Evolutionary conservation across 163 green algal species (phyloP).

Genomic region (Coccomyxa subellipsoidea): DNA sequence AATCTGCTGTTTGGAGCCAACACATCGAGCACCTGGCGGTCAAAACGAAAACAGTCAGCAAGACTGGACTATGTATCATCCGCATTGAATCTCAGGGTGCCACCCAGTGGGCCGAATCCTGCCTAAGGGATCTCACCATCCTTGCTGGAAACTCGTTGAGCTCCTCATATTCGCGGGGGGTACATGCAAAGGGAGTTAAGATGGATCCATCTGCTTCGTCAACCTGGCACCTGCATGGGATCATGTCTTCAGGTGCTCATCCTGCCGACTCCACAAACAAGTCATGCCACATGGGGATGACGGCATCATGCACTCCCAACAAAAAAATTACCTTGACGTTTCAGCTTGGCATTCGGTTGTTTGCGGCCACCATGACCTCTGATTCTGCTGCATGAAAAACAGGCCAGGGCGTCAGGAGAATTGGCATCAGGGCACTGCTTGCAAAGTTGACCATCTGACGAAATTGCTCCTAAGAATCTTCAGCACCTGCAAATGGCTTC

Average conservation of each 20-base stretch:
- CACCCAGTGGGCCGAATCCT: background rate
- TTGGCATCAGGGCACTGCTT: too few species aligned
- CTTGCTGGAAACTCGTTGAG: background rate
- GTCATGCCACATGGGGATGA: background rate
- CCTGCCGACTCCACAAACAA: background rate
- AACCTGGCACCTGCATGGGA: background rate
- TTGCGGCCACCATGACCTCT: background rate
- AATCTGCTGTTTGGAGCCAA: background rate
- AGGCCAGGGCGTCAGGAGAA: background rate
- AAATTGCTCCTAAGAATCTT: too few species aligned
- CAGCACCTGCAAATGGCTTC: background rate
- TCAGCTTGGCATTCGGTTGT: background rate
- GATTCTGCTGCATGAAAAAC: background rate
- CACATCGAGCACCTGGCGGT: background rate
- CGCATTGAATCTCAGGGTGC: background rate
- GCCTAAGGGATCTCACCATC: background rate
- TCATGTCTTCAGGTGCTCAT: background rate
- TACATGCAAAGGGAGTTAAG: background rate
- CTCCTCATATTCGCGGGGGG: background rate
- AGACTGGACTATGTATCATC: too few species aligned
- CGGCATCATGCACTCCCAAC: background rate
- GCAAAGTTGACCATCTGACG: too few species aligned
- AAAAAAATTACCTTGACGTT: background rate
- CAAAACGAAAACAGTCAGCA: background rate
- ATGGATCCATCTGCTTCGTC: background rate